Evolutionary conservation across 805 yeast genomes (phyloP), one percentile per base, ranked within the genome.

Genomic region (Yamadazyma phyllophila): DNA sequence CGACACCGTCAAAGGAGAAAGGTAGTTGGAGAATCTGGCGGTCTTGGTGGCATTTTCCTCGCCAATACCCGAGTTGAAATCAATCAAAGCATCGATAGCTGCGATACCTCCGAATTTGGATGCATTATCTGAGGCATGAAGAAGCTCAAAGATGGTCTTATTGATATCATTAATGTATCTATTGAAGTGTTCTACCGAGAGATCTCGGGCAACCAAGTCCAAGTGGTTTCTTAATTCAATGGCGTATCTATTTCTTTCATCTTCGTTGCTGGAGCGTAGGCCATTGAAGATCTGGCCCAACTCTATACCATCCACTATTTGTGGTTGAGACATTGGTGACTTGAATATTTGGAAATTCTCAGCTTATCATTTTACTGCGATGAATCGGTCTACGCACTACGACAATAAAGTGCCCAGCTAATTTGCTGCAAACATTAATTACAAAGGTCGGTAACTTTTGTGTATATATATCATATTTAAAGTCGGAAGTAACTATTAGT

Each of bases 101-200:
- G 89, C 78, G 27, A 92, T 84, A 36, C 97, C 98, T 14, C 97
- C 98, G 31, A 91, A 73, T 51, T 88, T 83, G 51, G 86, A 90
- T 26, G 75, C 64, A 6, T 82, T 66, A 53, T 86, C 92, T 7
- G 82, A 74, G 4, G 91, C 82, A 55, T 88, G 89, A 40, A 89
- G 81, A 43, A 90, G 73, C 59, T 88, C 96, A 61, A 89, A 90
- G 14, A 94, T 87, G 51, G 85, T 82, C 57, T 88, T 86, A 69
- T 92, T 90, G 51, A 92, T 84, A 47, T 85, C 91, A 60, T 86
- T 88, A 62, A 85, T 88, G 63, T 86, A 88, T 31, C 90, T 68
- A 50, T 87, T 80, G 55, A 88, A 81, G 56, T 86, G 92, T 60
- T 90, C 97, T 1, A 87, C 74, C 0, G 94, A 82, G 15, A 84